phyloP scores from a whole-genome alignment of 768 basidiomycete species.

The Amyloporia xantha region DNA sequence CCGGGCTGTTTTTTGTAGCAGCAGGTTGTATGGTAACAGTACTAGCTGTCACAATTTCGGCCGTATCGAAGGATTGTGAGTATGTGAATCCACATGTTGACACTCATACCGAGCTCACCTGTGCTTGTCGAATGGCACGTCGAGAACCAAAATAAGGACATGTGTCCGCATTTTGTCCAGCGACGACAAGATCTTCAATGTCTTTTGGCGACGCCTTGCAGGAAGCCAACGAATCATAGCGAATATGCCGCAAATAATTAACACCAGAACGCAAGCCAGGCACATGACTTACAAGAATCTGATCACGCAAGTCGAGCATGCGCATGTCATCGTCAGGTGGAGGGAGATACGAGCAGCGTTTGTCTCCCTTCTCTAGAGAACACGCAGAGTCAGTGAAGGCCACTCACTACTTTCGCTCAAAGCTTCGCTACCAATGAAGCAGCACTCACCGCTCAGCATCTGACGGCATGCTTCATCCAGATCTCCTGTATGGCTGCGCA shows the following conservation, averaged over 20 bases:
- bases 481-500: slow-evolving; percentile 56
- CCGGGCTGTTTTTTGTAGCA: slow-evolving; percentile 75
- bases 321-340: slow-evolving; percentile 54
- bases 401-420: background rate
- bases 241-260: background rate
- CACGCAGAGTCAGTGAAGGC: slow-evolving; percentile 17
- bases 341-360: slow-evolving; percentile 75
- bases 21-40: slow-evolving; percentile 90
- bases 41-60: slow-evolving; percentile 51
- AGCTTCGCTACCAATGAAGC: no score
- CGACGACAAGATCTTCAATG: slow-evolving; percentile 82
- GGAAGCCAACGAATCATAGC: background rate
- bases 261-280: background rate
- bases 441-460: slow-evolving; percentile 30
- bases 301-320: slow-evolving; percentile 82
- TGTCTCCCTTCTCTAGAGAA: slow-evolving; percentile 54
- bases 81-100: slow-evolving; percentile 1
- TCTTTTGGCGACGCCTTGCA: slow-evolving; percentile 83
- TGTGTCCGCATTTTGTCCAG: slow-evolving; percentile 60
- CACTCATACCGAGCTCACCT: slow-evolving; percentile 41
- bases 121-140: slow-evolving; percentile 81
- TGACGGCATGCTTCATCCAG: slow-evolving; percentile 88
- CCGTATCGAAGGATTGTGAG: slow-evolving; percentile 1
- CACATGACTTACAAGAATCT: slow-evolving; percentile 60
- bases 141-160: slow-evolving; percentile 95